Conservation (phyloP, 306 rosid genomes). For the Medicago ruthenica region DNA sequence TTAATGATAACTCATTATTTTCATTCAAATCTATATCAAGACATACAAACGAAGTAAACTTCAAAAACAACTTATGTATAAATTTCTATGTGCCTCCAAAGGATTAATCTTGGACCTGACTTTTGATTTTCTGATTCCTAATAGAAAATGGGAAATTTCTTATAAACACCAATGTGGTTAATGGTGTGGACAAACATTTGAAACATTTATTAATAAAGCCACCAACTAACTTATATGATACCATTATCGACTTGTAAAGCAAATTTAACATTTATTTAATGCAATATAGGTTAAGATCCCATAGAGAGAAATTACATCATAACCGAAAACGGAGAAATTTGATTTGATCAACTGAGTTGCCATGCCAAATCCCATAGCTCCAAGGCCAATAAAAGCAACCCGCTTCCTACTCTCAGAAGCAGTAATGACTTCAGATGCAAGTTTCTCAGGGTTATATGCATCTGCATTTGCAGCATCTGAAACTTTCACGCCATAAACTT, state of each 20-base stretch:
- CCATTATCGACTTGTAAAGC: conserved; percentile 4
- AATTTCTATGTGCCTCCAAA: conserved; percentile 20
- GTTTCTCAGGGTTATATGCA: conserved; percentile 65
- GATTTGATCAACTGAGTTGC: conserved; percentile 84
- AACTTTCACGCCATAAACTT: conserved; percentile 70
- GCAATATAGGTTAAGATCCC: conserved; percentile 36
- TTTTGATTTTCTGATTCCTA: conserved; percentile 25
- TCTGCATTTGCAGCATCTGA: conserved; percentile 77
- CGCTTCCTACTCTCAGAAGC: conserved; percentile 56
- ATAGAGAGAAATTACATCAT: conserved; percentile 71
- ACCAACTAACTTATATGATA: conserved; percentile 25
- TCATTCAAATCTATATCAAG: conserved; percentile 25
- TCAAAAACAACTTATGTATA: conserved; percentile 18
- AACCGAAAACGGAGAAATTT: conserved; percentile 76
- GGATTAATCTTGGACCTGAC: conserved; percentile 17
- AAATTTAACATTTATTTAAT: conserved; percentile 24
- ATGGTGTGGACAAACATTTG: conserved; percentile 5
- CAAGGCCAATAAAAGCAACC: conserved; percentile 95
- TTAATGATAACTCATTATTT: conserved; percentile 3
- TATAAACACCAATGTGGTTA: background rate
- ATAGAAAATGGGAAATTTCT: conserved; percentile 12
- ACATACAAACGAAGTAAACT: conserved; percentile 13
- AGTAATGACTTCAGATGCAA: conserved; percentile 65
- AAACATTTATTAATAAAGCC: conserved; percentile 25
- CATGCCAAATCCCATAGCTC: conserved; percentile 99